A percentile compares a stretch with the other conserved stretches of the same genome.
Conservation (phyloP, 2,329 filamentous ascomycete species). For the Raffaelea albimanens region DNA sequence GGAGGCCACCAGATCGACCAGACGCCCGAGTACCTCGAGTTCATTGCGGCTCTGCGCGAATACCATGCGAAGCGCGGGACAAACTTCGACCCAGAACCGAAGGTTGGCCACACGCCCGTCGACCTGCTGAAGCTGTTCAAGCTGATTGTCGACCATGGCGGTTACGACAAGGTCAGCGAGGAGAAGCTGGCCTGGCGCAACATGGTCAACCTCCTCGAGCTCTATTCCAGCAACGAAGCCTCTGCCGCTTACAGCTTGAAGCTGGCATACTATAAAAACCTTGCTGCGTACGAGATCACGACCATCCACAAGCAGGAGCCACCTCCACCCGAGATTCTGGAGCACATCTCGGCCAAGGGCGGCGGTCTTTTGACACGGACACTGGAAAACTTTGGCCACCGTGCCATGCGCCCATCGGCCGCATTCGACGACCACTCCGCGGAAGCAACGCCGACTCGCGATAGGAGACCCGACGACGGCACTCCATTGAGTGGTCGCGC, state of each 20-base stretch:
- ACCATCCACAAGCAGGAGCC: conserved; percentile 70
- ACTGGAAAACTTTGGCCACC: conserved; percentile 54
- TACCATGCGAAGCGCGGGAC: conserved; percentile 78
- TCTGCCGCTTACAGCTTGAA: conserved; percentile 83
- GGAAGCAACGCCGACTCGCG: conserved; percentile 45
- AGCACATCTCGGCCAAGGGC: conserved; percentile 79
- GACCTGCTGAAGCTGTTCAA: conserved; percentile 74
- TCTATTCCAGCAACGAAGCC: conserved; percentile 64
- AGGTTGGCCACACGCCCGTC: conserved; percentile 66
- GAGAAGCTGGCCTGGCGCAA: conserved; percentile 81
- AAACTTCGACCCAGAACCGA: conserved; percentile 68
- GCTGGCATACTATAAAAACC: conserved; percentile 80
- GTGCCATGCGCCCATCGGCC: conserved; percentile 30
- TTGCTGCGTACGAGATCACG: conserved; percentile 79
- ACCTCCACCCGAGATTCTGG: conserved; percentile 78
- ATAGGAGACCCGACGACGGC: conserved; percentile 36
- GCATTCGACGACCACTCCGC: conserved; percentile 15
- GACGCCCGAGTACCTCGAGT: conserved; percentile 65
- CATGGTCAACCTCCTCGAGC: conserved; percentile 66
- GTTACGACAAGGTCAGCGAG: conserved; percentile 76
- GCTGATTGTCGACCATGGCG: conserved; percentile 64
- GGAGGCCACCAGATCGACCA: conserved; percentile 38
- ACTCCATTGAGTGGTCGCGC: conserved; percentile 44
- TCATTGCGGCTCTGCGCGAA: conserved; percentile 61
- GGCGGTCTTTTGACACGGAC: conserved; percentile 71